Evolutionary conservation across 2,329 filamentous ascomycete genomes (phyloP).

Genomic region (Alternaria hordeiaustralica): DNA sequence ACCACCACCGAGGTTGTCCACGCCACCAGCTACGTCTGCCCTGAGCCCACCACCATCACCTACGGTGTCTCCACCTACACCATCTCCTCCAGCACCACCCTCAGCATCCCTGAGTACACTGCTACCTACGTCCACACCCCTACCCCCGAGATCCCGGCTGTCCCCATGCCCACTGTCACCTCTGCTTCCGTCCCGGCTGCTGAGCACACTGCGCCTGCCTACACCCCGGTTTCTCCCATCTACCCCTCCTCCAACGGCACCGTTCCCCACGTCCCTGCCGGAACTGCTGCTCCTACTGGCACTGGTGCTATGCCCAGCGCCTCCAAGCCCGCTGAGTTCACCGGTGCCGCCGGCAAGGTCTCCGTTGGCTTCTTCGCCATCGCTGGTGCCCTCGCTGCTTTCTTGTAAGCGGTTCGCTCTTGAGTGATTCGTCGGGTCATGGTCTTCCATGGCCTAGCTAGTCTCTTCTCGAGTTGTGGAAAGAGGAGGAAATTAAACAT

Average conservation of each 20-base stretch:
- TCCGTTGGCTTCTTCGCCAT: constrained; percentile 61
- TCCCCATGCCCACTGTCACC: neutral
- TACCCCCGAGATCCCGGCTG: constrained; percentile 2
- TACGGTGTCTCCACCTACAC: constrained; percentile 42
- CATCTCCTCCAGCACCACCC: constrained; percentile 41
- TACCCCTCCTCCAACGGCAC: constrained; percentile 13
- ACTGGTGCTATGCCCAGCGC: constrained; percentile 36
- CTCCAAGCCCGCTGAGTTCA: constrained; percentile 50
- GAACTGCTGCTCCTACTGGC: constrained; percentile 28
- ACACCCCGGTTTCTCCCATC: constrained; percentile 21
- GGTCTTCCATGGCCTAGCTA: constrained; percentile 5
- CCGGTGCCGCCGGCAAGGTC: constrained; percentile 60
- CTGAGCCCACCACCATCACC: constrained; percentile 34
- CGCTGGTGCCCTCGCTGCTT: constrained; percentile 56
- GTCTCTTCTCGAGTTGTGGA: constrained; percentile 17
- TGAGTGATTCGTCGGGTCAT: constrained; percentile 16
- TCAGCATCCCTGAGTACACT: constrained; percentile 32
- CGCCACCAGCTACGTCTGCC: constrained; percentile 32
- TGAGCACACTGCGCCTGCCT: neutral
- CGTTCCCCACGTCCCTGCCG: constrained; percentile 27
- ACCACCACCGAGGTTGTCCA: constrained; percentile 37
- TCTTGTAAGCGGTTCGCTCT: constrained; percentile 45
- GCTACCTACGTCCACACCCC: constrained; percentile 29
- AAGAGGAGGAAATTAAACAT: constrained; percentile 24
- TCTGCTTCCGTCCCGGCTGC: neutral